Conservation (phyloP, 2,329 filamentous ascomycete species). For the Setomelanomma holmii region DNA sequence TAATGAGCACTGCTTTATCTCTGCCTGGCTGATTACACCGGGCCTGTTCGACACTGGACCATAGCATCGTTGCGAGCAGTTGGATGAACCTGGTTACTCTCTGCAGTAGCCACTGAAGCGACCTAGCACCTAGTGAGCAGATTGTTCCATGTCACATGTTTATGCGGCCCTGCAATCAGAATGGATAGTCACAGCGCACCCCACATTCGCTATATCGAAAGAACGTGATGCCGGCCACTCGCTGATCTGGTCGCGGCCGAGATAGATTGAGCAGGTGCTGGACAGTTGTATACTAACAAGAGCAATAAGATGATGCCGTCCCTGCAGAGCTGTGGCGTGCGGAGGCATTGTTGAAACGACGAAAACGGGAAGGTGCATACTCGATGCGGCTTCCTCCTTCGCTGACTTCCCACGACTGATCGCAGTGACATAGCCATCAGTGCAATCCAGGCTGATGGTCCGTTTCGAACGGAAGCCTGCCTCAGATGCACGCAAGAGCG, state of each 20-base stretch:
- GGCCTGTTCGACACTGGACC: no score
- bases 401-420: background rate
- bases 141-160: constrained; percentile 6
- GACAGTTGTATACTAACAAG: background rate
- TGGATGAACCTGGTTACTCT: background rate
- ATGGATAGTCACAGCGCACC: constrained; percentile 6
- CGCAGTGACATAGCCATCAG: background rate
- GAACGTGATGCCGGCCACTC: constrained; percentile 1
- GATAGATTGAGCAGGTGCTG: constrained; percentile 9
- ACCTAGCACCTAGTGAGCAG: constrained; percentile 1
- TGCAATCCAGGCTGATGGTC: constrained; percentile 6
- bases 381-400: background rate
- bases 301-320: background rate
- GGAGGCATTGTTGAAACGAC: background rate
- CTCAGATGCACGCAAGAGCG: constrained; percentile 2
- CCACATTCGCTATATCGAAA: constrained; percentile 11
- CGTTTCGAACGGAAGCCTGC: constrained; percentile 4
- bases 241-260: constrained; percentile 4
- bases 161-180: constrained; percentile 7
- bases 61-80: background rate
- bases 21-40: no score
- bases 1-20: no score
- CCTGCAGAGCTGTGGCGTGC: background rate
- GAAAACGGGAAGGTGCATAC: constrained; percentile 1
- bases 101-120: background rate